Evolutionary conservation across 352 stramenopile genomes (phyloP).

Genomic region (Phytophthora quininea): DNA sequence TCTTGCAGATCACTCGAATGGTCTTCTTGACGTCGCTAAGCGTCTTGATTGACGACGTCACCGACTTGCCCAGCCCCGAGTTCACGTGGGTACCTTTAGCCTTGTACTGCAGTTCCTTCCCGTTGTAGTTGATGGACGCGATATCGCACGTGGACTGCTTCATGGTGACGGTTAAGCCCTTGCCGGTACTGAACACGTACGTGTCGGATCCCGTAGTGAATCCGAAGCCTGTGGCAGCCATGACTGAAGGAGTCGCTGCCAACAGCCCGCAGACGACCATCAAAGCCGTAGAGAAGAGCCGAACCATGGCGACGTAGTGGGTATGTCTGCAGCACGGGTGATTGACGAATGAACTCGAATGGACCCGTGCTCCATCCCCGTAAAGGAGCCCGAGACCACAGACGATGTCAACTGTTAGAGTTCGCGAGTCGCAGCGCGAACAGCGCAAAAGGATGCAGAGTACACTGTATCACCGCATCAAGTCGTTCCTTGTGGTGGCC

Average conservation of each 20-base stretch:
- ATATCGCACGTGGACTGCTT: conserved; percentile 47
- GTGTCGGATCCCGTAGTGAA: conserved; percentile 39
- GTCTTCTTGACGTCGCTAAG: conserved; percentile 46
- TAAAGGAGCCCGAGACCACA: background rate
- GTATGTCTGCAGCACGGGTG: background rate
- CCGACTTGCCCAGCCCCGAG: conserved; percentile 37
- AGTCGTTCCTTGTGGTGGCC: background rate
- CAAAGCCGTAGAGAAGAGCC: conserved; percentile 13
- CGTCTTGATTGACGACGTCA: conserved; percentile 36
- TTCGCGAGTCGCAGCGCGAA: background rate
- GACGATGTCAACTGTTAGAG: background rate
- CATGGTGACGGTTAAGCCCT: conserved; percentile 41
- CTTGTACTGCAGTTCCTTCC: conserved; percentile 49
- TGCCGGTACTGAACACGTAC: conserved; percentile 42
- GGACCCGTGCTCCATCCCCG: background rate
- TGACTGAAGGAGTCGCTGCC: conserved; percentile 4
- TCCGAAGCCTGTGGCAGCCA: conserved; percentile 33
- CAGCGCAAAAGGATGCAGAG: conserved; percentile 4
- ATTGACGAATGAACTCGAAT: conserved; percentile 1
- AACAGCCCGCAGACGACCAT: conserved; percentile 10
- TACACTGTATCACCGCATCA: background rate
- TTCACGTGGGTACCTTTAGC: conserved; percentile 50
- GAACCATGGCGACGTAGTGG: background rate
- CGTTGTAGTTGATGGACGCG: conserved; percentile 44
- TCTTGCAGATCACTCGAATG: conserved; percentile 49